Evolutionary conservation across 345 rosid genomes (phyloP).

Genomic region (Tarenaya hassleriana): DNA sequence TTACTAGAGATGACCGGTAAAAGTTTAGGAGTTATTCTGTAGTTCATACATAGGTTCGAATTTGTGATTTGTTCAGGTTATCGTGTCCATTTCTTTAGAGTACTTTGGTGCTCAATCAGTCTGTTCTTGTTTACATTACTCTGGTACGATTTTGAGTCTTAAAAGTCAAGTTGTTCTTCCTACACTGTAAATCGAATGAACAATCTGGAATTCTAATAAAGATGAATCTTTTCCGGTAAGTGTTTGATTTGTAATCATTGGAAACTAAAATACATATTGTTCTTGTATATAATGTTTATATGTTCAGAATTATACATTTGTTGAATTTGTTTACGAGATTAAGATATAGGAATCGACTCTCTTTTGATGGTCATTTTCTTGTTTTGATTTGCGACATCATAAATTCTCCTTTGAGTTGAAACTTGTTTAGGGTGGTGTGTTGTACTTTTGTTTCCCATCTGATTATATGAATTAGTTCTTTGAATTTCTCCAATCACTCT

Average conservation of each 20-base stretch:
- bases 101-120: too few relatives aligned
- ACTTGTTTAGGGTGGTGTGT: too few relatives aligned
- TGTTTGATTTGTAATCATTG: too few relatives aligned
- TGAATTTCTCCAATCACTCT: too few relatives aligned
- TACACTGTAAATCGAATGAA: too few relatives aligned
- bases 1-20: slow-evolving; percentile 7
- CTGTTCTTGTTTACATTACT: too few relatives aligned
- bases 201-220: too few relatives aligned
- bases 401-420: neutral
- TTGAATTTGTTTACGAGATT: neutral
- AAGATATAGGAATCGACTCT: neutral
- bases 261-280: too few relatives aligned
- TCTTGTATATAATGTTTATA: neutral
- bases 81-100: too few relatives aligned
- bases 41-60: neutral
- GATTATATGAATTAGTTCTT: neutral
- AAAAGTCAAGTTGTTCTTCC: too few relatives aligned
- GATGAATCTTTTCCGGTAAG: too few relatives aligned
- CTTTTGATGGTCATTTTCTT: neutral
- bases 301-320: neutral
- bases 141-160: too few relatives aligned
- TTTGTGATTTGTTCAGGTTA: neutral
- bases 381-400: neutral
- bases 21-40: neutral
- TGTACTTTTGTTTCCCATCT: neutral